Percentiles rank a stretch among this genome's conserved stretches.
Conservation (phyloP, 257 asterid species). For the Coffea canephora region DNA sequence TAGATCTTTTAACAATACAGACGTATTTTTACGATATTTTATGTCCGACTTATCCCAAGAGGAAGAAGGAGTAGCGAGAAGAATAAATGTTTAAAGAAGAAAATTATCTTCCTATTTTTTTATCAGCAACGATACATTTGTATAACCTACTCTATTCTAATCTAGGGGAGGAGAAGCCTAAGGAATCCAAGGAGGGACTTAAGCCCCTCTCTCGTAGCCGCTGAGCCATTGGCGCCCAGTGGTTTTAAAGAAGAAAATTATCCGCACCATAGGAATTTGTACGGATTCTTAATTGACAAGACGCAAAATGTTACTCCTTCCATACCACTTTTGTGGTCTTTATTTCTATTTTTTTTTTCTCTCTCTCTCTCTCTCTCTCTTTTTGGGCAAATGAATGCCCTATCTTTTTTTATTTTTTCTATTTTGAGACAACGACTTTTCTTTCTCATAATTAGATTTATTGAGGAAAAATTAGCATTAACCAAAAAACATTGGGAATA, state of each 20-base stretch:
- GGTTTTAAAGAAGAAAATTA: no score
- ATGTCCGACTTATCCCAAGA: neutral
- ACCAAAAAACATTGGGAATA: neutral
- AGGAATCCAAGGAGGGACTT: no score
- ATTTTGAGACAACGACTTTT: neutral
- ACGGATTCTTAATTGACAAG: neutral
- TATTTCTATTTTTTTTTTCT: no score
- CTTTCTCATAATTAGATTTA: neutral
- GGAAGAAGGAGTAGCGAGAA: neutral
- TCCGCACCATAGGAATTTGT: neutral
- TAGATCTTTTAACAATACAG: neutral
- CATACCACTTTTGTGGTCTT: neutral
- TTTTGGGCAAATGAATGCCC: neutral
- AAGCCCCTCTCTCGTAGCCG: no score
- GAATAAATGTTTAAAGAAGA: neutral
- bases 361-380: neutral
- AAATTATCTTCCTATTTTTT: no score
- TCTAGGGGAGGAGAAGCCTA: no score
- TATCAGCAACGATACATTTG: no score
- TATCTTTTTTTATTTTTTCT: neutral
- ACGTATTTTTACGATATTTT: neutral
- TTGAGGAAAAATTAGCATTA: neutral
- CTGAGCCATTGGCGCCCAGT: no score
- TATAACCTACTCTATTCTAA: no score
- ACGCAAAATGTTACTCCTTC: neutral